A percentile compares a stretch with the other conserved stretches of the same genome.
These are phyloP conservation scores for Strobilomyces confusus DNA, from an alignment of 768 basidiomycete genomes.

Conservation along the genomic window DNA sequence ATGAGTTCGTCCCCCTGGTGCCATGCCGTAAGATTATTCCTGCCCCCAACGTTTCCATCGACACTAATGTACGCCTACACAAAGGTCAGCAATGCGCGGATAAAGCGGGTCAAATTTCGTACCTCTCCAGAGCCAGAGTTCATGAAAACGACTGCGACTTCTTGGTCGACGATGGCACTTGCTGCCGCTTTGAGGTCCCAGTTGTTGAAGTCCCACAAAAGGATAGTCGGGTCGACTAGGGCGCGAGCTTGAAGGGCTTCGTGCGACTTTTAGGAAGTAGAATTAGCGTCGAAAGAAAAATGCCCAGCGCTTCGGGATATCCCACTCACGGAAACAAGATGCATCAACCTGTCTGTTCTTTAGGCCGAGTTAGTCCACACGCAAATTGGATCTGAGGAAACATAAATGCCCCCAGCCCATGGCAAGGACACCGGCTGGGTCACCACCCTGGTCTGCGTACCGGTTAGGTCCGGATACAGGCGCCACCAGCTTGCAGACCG, in stretches of 20 bases:
- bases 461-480: slow-evolving; percentile 66
- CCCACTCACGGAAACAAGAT: slow-evolving; percentile 63
- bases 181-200: slow-evolving; percentile 54
- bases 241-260: slow-evolving; percentile 78
- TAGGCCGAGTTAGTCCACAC: background rate
- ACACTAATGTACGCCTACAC: slow-evolving; percentile 50
- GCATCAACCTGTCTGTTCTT: slow-evolving; percentile 70
- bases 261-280: slow-evolving; percentile 46
- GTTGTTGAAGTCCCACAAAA: slow-evolving; percentile 70
- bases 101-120: background rate
- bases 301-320: background rate
- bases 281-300: background rate
- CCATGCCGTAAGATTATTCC: no score
- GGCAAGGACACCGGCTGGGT: slow-evolving; percentile 65
- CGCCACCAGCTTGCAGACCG: slow-evolving; percentile 79
- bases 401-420: slow-evolving; percentile 79
- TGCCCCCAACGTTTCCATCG: slow-evolving; percentile 44
- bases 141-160: slow-evolving; percentile 77
- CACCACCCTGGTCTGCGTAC: slow-evolving; percentile 57
- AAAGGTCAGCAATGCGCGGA: background rate
- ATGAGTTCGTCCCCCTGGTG: no score
- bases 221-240: slow-evolving; percentile 55
- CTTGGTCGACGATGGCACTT: slow-evolving; percentile 44
- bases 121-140: slow-evolving; percentile 82
- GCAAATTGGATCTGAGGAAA: background rate